Percentiles rank a stretch among this genome's conserved stretches.
Evolutionary conservation across 2,329 filamentous ascomycete genomes (phyloP).

Genomic region (Fusarium equiseti): DNA sequence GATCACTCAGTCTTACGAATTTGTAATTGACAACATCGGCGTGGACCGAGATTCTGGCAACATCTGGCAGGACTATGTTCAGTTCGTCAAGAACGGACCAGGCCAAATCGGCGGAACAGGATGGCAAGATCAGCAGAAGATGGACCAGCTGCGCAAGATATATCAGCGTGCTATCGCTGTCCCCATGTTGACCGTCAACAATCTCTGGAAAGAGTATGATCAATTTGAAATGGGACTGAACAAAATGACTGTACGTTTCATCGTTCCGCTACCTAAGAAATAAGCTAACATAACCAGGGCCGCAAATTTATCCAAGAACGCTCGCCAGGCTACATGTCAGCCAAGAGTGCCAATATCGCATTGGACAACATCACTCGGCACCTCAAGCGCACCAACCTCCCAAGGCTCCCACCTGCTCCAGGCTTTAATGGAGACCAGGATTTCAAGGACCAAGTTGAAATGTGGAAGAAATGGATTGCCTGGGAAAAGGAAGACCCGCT

Average conservation of each 20-base stretch:
- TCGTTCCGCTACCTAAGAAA: conserved; percentile 10
- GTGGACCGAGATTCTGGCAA: conserved; percentile 89
- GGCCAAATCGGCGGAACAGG: conserved; percentile 85
- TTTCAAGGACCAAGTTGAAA: conserved; percentile 83
- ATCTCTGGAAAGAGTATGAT: conserved; percentile 97
- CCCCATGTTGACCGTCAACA: conserved; percentile 84
- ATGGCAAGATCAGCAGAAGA: conserved; percentile 99
- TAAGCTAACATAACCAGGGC: conserved; percentile 65
- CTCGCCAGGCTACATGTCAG: conserved; percentile 95
- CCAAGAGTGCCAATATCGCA: conserved; percentile 88
- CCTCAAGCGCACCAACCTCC: conserved; percentile 81
- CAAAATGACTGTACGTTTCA: conserved; percentile 80
- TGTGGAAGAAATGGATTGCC: conserved; percentile 94
- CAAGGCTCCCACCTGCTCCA: conserved; percentile 82
- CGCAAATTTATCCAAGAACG: conserved; percentile 95
- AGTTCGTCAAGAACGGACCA: conserved; percentile 90
- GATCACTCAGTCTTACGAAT: conserved; percentile 89
- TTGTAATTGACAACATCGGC: conserved; percentile 89
- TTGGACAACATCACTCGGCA: conserved; percentile 88
- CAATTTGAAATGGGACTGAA: conserved; percentile 95
- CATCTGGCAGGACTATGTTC: conserved; percentile 95
- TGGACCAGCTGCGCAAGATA: conserved; percentile 90
- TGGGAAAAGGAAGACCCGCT: conserved; percentile 97
- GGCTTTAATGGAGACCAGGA: conserved; percentile 91
- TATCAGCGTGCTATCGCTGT: conserved; percentile 92